Conservation (phyloP, 75 land plant species). For the Azolla pinnata region DNA sequence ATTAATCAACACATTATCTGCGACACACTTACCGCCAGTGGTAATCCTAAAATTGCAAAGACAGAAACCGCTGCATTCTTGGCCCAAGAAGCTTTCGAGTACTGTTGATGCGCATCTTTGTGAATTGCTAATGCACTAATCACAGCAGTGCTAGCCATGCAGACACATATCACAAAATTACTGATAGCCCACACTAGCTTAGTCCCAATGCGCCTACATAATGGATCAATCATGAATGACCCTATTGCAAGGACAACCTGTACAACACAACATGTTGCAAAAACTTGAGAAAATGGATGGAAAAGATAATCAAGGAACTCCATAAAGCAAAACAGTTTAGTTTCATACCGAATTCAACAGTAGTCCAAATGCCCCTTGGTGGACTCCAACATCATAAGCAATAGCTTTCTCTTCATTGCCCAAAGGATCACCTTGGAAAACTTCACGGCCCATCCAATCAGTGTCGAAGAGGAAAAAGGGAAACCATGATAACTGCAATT, state of each 20-base stretch:
- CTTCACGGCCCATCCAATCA: constrained; percentile 98
- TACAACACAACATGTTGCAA: neutral
- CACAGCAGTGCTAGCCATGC: constrained; percentile 75
- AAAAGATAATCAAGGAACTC: neutral
- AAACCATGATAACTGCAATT: constrained; percentile 78
- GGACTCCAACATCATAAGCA: constrained; percentile 76
- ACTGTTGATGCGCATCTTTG: constrained; percentile 36
- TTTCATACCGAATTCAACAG: constrained; percentile 88
- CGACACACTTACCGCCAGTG: constrained; percentile 58
- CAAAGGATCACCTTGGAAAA: constrained; percentile 74
- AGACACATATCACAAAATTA: constrained; percentile 77
- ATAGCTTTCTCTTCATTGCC: constrained; percentile 33
- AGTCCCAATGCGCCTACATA: constrained; percentile 65
- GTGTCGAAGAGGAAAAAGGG: constrained; percentile 91
- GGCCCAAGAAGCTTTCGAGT: constrained; percentile 27
- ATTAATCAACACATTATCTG: neutral
- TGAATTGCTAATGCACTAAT: constrained; percentile 49
- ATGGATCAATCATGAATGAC: constrained; percentile 77
- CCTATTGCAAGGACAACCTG: constrained; percentile 80
- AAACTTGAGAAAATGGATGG: neutral
- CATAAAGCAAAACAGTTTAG: neutral
- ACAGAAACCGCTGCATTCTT: constrained; percentile 53
- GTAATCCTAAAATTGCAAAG: constrained; percentile 86
- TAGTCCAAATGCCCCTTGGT: constrained; percentile 96
- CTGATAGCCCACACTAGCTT: constrained; percentile 82